Evolutionary conservation across 176 grass and related monocot genomes (phyloP), one percentile per base, ranked within the genome.

Genomic region (Poa pratensis): DNA sequence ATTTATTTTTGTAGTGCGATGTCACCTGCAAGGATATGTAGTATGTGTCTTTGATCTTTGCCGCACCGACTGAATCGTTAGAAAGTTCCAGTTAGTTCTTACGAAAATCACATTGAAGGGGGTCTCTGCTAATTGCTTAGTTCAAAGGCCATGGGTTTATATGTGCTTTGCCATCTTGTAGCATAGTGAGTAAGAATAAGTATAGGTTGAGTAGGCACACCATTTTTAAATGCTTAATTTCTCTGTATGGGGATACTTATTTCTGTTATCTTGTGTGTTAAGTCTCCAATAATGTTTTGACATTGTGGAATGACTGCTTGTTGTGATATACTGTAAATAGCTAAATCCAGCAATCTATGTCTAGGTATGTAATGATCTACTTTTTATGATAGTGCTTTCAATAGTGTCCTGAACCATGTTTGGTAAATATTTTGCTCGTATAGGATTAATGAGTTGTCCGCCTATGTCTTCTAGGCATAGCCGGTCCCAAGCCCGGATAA

Each of bases 151-250:
- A 15, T 58, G 7, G 11, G 28, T 14, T n/a, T 58, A 40, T 42
- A 45, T 78, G 48, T 12, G 16, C 20, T 78, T 66, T 54, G 1
- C 2, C 46, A 45, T 57, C 20, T 2, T 19, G 20, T 73, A 64
- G 9, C 18, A 20, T 77, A 51, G 18, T 30, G 8, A 13, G 1
- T n/a, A 66, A 53, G 51, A 65, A 50, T 18, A 23, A 49, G 16
- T 15, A 18, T 24, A 24, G 0, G 15, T 16, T 79, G 5, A 60
- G 15, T 1, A 45, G 14, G 6, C 16, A 50, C 27, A 51, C 0
- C 71, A 13, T 27, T 45, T 79, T 79, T 84, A 8, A 49, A 50
- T 69, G 76, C 26, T 55, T 55, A 8, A 46, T 76, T 73, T 32
- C 12, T 7, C 12, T 43, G 43, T 48, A 51, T 74, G 69, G 4